phyloP scores from a whole-genome alignment of 2,329 filamentous ascomycete species.

The Stylonectria norvegica region DNA sequence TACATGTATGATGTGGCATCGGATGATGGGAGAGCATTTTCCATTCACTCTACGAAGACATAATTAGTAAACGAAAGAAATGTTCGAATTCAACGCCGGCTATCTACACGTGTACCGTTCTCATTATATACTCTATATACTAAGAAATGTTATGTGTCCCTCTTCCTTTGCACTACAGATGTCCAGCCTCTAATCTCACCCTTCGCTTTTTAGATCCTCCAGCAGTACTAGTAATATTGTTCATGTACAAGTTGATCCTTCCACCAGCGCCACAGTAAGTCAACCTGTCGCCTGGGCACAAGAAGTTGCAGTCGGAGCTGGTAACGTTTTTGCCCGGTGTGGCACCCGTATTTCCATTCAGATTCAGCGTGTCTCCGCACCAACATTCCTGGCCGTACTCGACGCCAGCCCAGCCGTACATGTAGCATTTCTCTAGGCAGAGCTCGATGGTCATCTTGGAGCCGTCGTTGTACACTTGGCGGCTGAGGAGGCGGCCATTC shows the following conservation, averaged over 20 bases:
- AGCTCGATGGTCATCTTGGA: slow-evolving; percentile 33
- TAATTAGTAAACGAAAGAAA: too few species aligned
- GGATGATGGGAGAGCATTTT: too few species aligned
- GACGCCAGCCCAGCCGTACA: slow-evolving; percentile 35
- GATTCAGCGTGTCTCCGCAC: slow-evolving; percentile 33
- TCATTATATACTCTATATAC: too few species aligned
- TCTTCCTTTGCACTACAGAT: too few species aligned
- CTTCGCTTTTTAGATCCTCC: too few species aligned
- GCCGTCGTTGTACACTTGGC: slow-evolving; percentile 29
- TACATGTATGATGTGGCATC: too few species aligned
- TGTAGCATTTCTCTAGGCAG: slow-evolving; percentile 32
- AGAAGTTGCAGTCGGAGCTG: slow-evolving; percentile 30
- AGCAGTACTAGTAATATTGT: slow-evolving; percentile 12
- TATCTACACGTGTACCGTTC: too few species aligned
- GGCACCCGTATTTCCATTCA: slow-evolving; percentile 20
- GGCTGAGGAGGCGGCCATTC: slow-evolving; percentile 29
- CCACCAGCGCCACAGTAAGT: slow-evolving; percentile 31
- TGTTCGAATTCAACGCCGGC: background rate
- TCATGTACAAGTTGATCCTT: slow-evolving; percentile 33
- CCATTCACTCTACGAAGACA: too few species aligned
- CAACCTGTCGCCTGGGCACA: slow-evolving; percentile 33
- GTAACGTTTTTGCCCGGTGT: slow-evolving; percentile 30
- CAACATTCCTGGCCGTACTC: slow-evolving; percentile 39
- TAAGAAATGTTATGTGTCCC: too few species aligned
- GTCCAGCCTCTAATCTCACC: too few species aligned